Evolutionary conservation across 2,329 filamentous ascomycete genomes (phyloP), one percentile per base, ranked within the genome.

Genomic region (Fusarium dlaminii): DNA sequence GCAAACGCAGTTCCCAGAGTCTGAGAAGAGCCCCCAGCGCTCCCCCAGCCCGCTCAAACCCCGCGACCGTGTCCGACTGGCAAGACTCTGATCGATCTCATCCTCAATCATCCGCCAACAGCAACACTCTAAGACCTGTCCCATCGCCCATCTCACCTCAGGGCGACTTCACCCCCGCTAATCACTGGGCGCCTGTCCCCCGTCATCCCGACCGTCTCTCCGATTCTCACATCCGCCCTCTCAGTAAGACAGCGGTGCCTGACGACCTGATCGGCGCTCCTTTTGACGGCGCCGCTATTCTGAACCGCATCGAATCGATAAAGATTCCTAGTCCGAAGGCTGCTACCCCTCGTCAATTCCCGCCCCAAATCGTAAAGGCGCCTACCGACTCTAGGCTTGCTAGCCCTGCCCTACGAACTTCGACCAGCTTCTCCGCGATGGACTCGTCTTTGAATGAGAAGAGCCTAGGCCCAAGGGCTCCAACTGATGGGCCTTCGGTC

Each of bases 191-290:
- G 57, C 73, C 72, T 74, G 73, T 78, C 60, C 70, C 75, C 74
- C 76, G 76, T 75, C 75, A 75, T 68, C 54, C 70, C 59, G 76
- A 74, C 68, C 77, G 77, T 72, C 75, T 78, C 56, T 79, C 78
- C 71, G 77, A 78, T 54, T 73, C 74, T 59, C 76, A 78, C 54
- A 73, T 72, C 51, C 74, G 73, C 49, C 77, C 75, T 46, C 73
- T 71, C 68, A 74, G 63, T 68, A 78, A 79, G 63, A 67, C 74
- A 37, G 73, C 37, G 32, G 65, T 73, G 62, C 71, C 88, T 63
- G 89, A 90, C 81, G 90, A 91, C 75, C 84, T 92, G 67, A 86
- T 92, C 82, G 90, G 90, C 77, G 89, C 89, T 73, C 90, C 90
- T 48, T 92, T 92, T 81, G 90, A 92, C 88, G 87, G 89, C 77